Conservation (phyloP, 1,284 basidiomycete genomes). For the Heterobasidion irregulare region DNA sequence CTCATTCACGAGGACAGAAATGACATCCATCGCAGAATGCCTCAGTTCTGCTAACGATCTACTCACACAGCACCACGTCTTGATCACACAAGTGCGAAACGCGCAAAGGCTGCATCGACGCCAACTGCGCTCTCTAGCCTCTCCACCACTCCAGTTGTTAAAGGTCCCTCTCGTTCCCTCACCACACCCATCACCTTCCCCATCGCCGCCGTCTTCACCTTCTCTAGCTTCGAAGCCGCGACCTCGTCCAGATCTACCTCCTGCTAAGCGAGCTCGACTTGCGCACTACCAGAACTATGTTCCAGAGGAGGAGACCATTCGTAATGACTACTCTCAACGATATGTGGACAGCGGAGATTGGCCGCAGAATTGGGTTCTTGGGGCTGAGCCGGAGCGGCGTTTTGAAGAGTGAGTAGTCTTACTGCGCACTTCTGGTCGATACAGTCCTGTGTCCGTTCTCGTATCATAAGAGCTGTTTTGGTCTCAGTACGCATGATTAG, state of each 20-base stretch:
- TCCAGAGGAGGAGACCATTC: slow-evolving; percentile 87
- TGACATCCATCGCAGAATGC: slow-evolving; percentile 21
- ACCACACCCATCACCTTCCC: slow-evolving; percentile 32
- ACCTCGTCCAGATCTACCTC: slow-evolving; percentile 50
- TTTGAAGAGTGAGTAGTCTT: slow-evolving; percentile 81
- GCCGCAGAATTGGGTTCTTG: slow-evolving; percentile 87
- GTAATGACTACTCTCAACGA: slow-evolving; percentile 89
- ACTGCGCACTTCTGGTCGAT: slow-evolving; percentile 1
- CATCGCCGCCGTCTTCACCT: slow-evolving; percentile 39
- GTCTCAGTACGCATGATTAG: neutral
- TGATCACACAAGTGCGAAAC: slow-evolving; percentile 31
- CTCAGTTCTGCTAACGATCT: slow-evolving; percentile 41
- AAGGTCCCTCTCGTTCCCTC: slow-evolving; percentile 40
- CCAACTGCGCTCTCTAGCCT: slow-evolving; percentile 27
- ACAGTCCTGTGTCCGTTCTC: neutral
- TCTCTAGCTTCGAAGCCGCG: slow-evolving; percentile 25
- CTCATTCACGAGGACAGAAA: neutral
- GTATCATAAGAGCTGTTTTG: neutral
- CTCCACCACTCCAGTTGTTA: slow-evolving; percentile 30
- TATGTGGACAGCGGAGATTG: slow-evolving; percentile 88
- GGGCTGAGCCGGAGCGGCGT: slow-evolving; percentile 75
- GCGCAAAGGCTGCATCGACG: slow-evolving; percentile 33
- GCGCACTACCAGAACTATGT: slow-evolving; percentile 71
- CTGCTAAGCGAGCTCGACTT: slow-evolving; percentile 61
- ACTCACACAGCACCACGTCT: slow-evolving; percentile 37